These are phyloP conservation scores for Fusarium denticulatum DNA, from an alignment of 2,329 filamentous ascomycete genomes.

Conservation along the genomic window DNA sequence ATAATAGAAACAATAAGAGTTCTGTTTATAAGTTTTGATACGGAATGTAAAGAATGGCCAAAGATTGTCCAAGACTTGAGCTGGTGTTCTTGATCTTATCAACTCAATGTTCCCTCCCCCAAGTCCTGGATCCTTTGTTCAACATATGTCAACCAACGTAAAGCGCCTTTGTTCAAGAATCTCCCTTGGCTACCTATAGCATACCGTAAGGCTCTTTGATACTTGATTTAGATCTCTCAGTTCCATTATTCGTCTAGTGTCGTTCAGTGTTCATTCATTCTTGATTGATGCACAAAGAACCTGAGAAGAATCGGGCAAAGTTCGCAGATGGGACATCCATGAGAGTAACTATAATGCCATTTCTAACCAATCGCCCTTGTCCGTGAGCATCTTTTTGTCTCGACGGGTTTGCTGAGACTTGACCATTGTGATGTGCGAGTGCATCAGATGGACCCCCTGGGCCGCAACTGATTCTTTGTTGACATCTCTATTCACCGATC, in stretches of 20 bases:
- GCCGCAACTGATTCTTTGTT: constrained; percentile 14
- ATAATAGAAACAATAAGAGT: background rate
- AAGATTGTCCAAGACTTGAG: background rate
- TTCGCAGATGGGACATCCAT: background rate
- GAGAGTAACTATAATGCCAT: background rate
- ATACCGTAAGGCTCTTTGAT: background rate
- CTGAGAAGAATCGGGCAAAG: background rate
- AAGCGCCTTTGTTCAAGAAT: constrained; percentile 16
- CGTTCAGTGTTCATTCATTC: background rate
- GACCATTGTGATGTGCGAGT: background rate
- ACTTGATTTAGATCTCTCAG: constrained; percentile 10
- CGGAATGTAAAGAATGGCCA: background rate
- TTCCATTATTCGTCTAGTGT: background rate
- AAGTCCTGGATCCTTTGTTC: constrained; percentile 18
- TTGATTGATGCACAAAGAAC: constrained; percentile 17
- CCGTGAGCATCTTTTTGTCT: background rate
- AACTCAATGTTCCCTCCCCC: background rate
- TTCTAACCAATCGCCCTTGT: background rate
- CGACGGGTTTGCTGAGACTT: background rate
- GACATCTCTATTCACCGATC: background rate
- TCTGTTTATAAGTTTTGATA: background rate
- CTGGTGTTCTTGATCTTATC: constrained; percentile 14
- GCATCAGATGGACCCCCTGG: too few relatives aligned
- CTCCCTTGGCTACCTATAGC: background rate
- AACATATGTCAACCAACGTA: background rate